Evolutionary conservation across 2,329 filamentous ascomycete species (phyloP), one percentile per base, ranked within the genome.

Genomic region (Pyricularia sp.): DNA sequence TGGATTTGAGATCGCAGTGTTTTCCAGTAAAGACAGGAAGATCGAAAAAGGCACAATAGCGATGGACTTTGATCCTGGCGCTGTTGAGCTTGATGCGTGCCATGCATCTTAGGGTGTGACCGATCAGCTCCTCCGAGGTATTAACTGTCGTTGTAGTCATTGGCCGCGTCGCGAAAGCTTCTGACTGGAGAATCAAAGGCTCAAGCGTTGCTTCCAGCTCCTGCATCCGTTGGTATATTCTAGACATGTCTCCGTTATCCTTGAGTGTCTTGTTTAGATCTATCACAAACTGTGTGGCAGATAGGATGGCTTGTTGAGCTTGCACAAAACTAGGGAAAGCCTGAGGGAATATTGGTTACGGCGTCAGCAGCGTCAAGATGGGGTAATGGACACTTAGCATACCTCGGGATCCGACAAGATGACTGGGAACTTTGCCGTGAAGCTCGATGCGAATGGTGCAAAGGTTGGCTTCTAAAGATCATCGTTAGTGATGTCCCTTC

Each of bases 41-140:
- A 67, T 82, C 80, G 60, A 75, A 78, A 70, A 83, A 83, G 9
- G 81, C 81, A 66, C 76, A 78, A 69, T 81, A 82, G 1, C 81
- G 77, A 67, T 83, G 80, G 3, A 82, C 69, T 68, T 82, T 82
- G 67, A 82, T 81, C 16, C 79, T 73, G 12, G 80, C 79, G 70
- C 80, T 81, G 69, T 82, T 81, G 22, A 82, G 67, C 67, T 82
- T 82, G 65, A 82, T 81, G 13, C 75, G 75, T 10, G 79, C 75
- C 72, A 82, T 81, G 33, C 74, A 77, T 60, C 78, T 74, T 19
- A 82, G 70, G 1, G 79, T 75, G 61, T 78, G 75, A 2, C 76
- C 75, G 6, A 82, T 72, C 1, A 77, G 73, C 6, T 72, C 71
- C 67, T 82, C 80, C 0, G 70, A 71, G 12, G 70, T 71, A 64